These are phyloP conservation scores for Vigna trinervia DNA, from an alignment of 306 rosid species.

Conservation along the genomic window DNA sequence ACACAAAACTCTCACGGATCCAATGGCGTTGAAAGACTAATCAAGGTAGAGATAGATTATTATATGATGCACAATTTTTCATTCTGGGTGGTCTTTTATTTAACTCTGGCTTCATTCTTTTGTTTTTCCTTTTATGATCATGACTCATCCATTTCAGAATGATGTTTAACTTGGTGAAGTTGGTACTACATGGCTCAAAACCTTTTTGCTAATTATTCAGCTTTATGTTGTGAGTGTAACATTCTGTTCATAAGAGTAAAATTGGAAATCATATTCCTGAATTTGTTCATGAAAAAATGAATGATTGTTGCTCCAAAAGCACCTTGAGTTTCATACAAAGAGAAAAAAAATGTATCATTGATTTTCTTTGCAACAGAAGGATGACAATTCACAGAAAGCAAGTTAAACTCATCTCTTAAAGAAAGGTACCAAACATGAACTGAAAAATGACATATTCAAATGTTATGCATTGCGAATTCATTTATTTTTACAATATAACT, in stretches of 20 bases:
- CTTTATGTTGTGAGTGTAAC: slow-evolving; percentile 21
- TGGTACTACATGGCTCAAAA: not conserved
- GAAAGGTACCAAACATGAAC: slow-evolving; percentile 23
- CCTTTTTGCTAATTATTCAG: not conserved
- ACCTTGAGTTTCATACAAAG: not conserved
- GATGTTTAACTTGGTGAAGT: not conserved
- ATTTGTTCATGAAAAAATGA: not conserved
- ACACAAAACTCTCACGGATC: slow-evolving; percentile 81
- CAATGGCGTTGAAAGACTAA: slow-evolving; percentile 68
- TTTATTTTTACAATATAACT: too few species aligned
- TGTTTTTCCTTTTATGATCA: not conserved
- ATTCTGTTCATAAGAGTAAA: not conserved
- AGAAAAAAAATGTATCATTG: not conserved
- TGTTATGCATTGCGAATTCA: too few species aligned
- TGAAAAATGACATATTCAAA: slow-evolving; percentile 14
- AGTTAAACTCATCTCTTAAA: slow-evolving; percentile 1
- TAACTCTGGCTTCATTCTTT: not conserved
- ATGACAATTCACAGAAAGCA: slow-evolving; percentile 24
- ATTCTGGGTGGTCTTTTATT: not conserved
- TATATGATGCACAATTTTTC: not conserved
- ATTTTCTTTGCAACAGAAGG: slow-evolving; percentile 13
- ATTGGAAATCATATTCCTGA: not conserved
- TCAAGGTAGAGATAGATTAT: slow-evolving; percentile 61
- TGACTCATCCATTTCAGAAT: not conserved
- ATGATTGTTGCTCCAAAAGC: not conserved